These are phyloP conservation scores for Claviceps purpurea DNA, from an alignment of 2,329 filamentous ascomycete species.

Conservation along the genomic window DNA sequence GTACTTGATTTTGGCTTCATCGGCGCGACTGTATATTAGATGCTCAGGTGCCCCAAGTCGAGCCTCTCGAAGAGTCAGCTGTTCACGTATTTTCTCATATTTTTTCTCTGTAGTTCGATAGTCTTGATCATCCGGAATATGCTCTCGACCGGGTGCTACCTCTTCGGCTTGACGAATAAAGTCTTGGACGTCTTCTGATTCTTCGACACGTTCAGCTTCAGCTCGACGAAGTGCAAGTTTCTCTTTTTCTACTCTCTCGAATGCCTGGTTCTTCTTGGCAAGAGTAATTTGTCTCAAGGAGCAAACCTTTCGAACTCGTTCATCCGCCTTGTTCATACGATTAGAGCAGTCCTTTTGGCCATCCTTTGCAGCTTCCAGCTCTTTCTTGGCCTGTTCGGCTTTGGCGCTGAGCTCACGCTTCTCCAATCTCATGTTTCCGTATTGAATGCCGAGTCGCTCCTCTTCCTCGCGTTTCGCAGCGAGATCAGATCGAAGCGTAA, in stretches of 20 bases:
- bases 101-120: conserved; percentile 39
- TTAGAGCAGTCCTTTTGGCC: conserved; percentile 28
- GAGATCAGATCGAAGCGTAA: conserved; percentile 44
- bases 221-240: conserved; percentile 30
- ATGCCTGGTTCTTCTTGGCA: conserved; percentile 47
- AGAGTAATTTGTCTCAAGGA: conserved; percentile 40
- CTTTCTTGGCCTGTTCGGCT: conserved; percentile 26
- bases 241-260: conserved; percentile 35
- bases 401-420: conserved; percentile 34
- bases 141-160: conserved; percentile 42
- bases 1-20: conserved; percentile 27
- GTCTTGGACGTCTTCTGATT: conserved; percentile 34
- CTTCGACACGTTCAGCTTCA: conserved; percentile 33
- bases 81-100: conserved; percentile 39
- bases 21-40: conserved; percentile 42
- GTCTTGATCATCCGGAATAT: conserved; percentile 53
- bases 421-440: conserved; percentile 34
- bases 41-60: conserved; percentile 50
- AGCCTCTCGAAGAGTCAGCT: conserved; percentile 43
- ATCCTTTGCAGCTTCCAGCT: conserved; percentile 18
- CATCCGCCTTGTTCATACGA: conserved; percentile 40
- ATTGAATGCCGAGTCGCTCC: conserved; percentile 39
- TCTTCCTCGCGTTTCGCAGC: conserved; percentile 35
- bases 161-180: conserved; percentile 41
- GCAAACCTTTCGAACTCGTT: conserved; percentile 35